Percentiles rank a stretch among this genome's conserved stretches.
These are phyloP conservation scores for Trichomonas tenax DNA, from an alignment of 208 protist genomes.

Conservation along the genomic window DNA sequence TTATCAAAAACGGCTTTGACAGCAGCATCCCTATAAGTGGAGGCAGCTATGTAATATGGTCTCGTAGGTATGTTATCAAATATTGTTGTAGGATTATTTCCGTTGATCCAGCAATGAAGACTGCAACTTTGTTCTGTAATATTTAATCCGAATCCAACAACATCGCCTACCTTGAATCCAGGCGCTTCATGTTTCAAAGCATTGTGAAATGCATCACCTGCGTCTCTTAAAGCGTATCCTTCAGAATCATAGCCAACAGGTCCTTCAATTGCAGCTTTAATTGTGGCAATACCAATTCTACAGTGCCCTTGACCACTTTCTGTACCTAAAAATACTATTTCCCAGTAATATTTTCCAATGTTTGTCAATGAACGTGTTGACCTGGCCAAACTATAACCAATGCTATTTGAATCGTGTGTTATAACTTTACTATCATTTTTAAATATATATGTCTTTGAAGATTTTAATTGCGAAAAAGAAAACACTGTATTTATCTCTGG, in stretches of 20 bases:
- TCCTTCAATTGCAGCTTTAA: neutral
- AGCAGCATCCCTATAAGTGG: neutral
- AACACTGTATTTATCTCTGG: neutral
- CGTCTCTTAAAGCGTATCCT: neutral
- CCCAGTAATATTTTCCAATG: neutral
- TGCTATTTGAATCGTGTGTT: neutral
- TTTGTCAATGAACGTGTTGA: neutral
- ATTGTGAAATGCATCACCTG: neutral
- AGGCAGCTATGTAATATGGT: neutral
- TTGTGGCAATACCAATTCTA: neutral
- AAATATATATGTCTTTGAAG: neutral
- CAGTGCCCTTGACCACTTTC: neutral
- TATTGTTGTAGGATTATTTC: neutral
- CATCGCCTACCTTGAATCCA: neutral
- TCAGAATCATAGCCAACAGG: neutral
- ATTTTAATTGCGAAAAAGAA: neutral
- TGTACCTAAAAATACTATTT: neutral
- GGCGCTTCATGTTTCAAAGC: neutral
- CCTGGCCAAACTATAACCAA: neutral
- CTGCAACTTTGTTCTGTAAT: neutral
- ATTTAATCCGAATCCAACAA: neutral
- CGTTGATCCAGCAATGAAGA: neutral
- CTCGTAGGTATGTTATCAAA: neutral
- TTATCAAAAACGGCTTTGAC: neutral
- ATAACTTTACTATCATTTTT: neutral